A percentile compares a stretch with the other conserved stretches of the same genome.
Conservation (phyloP, 2,329 filamentous ascomycete genomes). For the Diaporthe vaccinii region DNA sequence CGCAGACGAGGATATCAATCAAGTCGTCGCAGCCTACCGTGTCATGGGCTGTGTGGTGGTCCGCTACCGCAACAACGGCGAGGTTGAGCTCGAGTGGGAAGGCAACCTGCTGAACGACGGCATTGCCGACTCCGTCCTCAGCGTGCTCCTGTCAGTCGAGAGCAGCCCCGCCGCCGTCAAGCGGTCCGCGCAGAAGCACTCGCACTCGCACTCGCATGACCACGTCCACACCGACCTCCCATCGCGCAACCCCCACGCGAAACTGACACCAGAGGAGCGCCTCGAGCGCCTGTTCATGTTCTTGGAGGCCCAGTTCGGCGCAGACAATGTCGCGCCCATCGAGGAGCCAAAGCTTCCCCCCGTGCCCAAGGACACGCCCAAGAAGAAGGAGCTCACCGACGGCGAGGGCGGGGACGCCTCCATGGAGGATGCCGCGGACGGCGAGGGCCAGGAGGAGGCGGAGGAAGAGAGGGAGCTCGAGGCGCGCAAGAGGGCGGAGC, state of each 20-base stretch:
- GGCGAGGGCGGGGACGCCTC: conserved; percentile 52
- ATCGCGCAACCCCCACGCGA: conserved; percentile 79
- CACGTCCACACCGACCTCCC: conserved; percentile 58
- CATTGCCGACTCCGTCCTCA: conserved; percentile 97
- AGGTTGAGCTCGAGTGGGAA: conserved; percentile 95
- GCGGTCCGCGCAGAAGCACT: conserved; percentile 65
- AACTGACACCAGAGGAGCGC: conserved; percentile 79
- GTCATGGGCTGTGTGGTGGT: conserved; percentile 94
- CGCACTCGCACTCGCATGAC: conserved; percentile 58
- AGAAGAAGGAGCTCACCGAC: conserved; percentile 44
- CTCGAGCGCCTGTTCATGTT: conserved; percentile 93
- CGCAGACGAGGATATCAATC: conserved; percentile 74
- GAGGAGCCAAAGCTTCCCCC: conserved; percentile 70
- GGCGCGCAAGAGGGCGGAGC: conserved; percentile 73
- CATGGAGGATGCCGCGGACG: conserved; percentile 55
- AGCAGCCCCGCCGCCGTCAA: conserved; percentile 95
- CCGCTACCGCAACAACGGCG: conserved; percentile 80
- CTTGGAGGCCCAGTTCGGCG: conserved; percentile 95
- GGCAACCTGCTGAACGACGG: conserved; percentile 98
- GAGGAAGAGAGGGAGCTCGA: conserved; percentile 61
- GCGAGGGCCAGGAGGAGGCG: conserved; percentile 45
- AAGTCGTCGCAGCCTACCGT: conserved; percentile 69
- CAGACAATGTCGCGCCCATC: conserved; percentile 84
- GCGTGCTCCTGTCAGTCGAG: conserved; percentile 91
- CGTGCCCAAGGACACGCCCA: conserved; percentile 42